Evolutionary conservation across 495 filamentous ascomycete species (phyloP), one percentile per base, ranked within the genome.

Genomic region (Penicillium pancosmium): DNA sequence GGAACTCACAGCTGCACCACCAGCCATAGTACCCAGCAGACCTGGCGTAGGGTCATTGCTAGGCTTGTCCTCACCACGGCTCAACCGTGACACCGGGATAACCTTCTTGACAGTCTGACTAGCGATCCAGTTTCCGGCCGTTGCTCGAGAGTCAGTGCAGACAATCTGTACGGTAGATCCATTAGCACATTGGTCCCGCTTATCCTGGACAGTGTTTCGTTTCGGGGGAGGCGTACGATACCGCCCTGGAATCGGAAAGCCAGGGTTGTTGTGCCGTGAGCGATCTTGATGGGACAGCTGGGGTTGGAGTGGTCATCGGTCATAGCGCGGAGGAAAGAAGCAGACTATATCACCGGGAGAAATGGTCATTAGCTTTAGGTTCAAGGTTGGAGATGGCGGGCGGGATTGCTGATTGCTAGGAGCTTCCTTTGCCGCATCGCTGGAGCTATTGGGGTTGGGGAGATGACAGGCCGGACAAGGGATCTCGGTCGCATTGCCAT

Each of bases 21-120:
- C 94, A 59, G 94, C 94, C 94, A 98, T 97, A 59, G 94, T 98
- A 46, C 95, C 94, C 64, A 98, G 76, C 74, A 98, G 84, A 78
- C 89, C 78, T 13, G 78, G 78, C 82, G 78, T 86, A 85, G 76
- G 85, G 87, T 95, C 80, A 91, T 96, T 83, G 87, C 91, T 57
- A 11, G 67, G 62, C 68, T 77, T 77, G 62, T 80, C 76, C 60
- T 78, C 73, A 51, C 73, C 76, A 50, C 75, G 72, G 54, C 75
- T 80, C 75, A 80, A 68, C 57, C 78, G 72, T 56, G 78, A 80
- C 48, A 80, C 78, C 36, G 78, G 78, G 65, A 98, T 97, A 52
- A 98, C 93, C 80, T 98, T 98, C 88, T 98, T 98, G 56, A 98
- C 94, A 53, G 94, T 98, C 82, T 98, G 94, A 76, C 88, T 92